Conservation (phyloP, 2,329 filamentous ascomycete species). For the Thermoascus crustaceus region DNA sequence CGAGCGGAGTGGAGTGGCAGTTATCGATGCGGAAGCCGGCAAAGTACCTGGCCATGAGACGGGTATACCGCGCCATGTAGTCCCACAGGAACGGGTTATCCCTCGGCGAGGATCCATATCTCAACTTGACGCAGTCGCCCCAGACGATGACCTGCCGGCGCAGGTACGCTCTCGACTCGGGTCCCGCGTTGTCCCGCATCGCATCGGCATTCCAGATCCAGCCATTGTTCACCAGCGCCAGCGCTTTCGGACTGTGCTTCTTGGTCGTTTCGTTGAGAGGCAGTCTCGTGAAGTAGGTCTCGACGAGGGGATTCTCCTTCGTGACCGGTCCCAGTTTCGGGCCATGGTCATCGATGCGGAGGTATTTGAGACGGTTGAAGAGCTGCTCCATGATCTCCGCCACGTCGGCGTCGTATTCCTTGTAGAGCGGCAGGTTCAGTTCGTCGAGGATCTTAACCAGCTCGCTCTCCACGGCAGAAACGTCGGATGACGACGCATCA, state of each 20-base stretch:
- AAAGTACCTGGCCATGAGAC: slow-evolving; percentile 89
- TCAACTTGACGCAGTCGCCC: slow-evolving; percentile 96
- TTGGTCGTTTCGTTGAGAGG: slow-evolving; percentile 69
- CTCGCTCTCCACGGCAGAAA: slow-evolving; percentile 41
- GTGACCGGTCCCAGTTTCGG: slow-evolving; percentile 77
- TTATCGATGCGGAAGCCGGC: slow-evolving; percentile 95
- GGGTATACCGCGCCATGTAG: slow-evolving; percentile 88
- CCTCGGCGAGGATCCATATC: slow-evolving; percentile 70
- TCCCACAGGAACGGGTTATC: slow-evolving; percentile 95
- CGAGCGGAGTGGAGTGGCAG: slow-evolving; percentile 89
- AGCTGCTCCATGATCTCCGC: slow-evolving; percentile 81
- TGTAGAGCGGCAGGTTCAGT: slow-evolving; percentile 79
- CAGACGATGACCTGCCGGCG: slow-evolving; percentile 93
- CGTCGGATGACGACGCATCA: slow-evolving; percentile 39
- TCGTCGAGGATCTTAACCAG: slow-evolving; percentile 64
- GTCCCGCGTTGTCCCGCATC: slow-evolving; percentile 85
- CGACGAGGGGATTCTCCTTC: slow-evolving; percentile 70
- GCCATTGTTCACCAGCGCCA: slow-evolving; percentile 87
- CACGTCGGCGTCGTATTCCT: slow-evolving; percentile 80
- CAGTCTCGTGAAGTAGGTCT: slow-evolving; percentile 89
- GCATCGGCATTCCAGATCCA: slow-evolving; percentile 99
- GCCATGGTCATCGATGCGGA: slow-evolving; percentile 83
- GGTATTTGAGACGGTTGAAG: slow-evolving; percentile 90
- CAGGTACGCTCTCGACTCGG: slow-evolving; percentile 85
- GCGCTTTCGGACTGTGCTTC: slow-evolving; percentile 64